Percentiles rank a stretch among this genome's conserved stretches.
phyloP scores from a whole-genome alignment of 1,139 yeast genomes.

The Geotrichum restrictum region DNA sequence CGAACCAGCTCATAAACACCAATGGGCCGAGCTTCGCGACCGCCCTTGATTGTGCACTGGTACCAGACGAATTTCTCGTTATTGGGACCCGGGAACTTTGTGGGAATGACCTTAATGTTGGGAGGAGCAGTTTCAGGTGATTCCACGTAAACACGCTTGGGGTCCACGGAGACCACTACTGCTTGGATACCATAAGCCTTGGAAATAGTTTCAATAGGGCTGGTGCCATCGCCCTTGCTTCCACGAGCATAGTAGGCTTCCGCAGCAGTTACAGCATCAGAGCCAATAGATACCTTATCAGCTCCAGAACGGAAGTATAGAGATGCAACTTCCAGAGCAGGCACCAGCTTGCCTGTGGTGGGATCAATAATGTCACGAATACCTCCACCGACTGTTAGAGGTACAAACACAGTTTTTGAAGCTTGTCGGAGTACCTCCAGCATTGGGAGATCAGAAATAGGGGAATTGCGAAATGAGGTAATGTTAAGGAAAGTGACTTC shows the following conservation, averaged over 20 bases:
- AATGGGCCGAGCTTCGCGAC: conserved; percentile 80
- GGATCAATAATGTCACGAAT: conserved; percentile 87
- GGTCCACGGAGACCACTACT: conserved; percentile 94
- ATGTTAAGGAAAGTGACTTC: conserved; percentile 92
- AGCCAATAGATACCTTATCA: conserved; percentile 93
- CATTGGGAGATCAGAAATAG: conserved; percentile 90
- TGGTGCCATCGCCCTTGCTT: conserved; percentile 56
- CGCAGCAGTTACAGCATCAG: conserved; percentile 94
- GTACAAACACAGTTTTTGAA: conserved; percentile 89
- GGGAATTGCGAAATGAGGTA: conserved; percentile 91
- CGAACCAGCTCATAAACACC: conserved; percentile 86
- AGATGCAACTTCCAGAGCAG: conserved; percentile 87
- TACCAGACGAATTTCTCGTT: conserved; percentile 89
- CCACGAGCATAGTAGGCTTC: conserved; percentile 66
- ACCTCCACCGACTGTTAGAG: conserved; percentile 96
- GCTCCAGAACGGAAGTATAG: conserved; percentile 94
- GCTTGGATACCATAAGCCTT: conserved; percentile 93
- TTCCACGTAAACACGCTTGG: conserved; percentile 72
- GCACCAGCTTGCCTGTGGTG: conserved; percentile 58
- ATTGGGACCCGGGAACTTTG: conserved; percentile 65
- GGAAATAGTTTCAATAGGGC: conserved; percentile 91
- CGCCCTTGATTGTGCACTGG: conserved; percentile 94
- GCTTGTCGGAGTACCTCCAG: conserved; percentile 76
- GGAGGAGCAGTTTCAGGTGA: conserved; percentile 59
- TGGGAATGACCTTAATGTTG: conserved; percentile 44